phyloP scores from a whole-genome alignment of 2,329 filamentous ascomycete genomes.

The Daldinia sp. region DNA sequence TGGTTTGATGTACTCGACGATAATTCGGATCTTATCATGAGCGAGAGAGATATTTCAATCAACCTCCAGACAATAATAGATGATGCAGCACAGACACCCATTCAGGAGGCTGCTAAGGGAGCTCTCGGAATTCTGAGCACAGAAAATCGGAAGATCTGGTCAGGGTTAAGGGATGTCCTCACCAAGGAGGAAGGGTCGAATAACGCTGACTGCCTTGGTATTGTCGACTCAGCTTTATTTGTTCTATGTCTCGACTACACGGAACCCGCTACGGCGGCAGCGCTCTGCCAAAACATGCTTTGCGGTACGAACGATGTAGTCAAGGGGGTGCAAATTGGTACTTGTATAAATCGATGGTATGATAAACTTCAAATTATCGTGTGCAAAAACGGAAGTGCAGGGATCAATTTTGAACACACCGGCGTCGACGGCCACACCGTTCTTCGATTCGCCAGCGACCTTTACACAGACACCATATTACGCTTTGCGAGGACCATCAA shows the following conservation, averaged over 20 bases:
- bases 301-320: conserved; percentile 94
- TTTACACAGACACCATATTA: conserved; percentile 98
- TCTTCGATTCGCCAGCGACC: conserved; percentile 91
- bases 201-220: conserved; percentile 94
- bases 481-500: conserved; percentile 97
- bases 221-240: conserved; percentile 94
- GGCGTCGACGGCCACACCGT: conserved; percentile 98
- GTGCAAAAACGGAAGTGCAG: conserved; percentile 97
- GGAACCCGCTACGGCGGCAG: conserved; percentile 81
- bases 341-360: conserved; percentile 98
- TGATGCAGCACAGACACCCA: conserved; percentile 88
- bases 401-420: conserved; percentile 99
- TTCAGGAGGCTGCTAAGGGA: conserved; percentile 94
- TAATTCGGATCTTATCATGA: conserved; percentile 96
- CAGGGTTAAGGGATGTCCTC: conserved; percentile 86
- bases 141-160: conserved; percentile 97
- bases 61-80: conserved; percentile 94
- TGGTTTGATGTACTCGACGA: conserved; percentile 98
- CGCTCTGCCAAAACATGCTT: conserved; percentile 98
- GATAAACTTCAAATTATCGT: conserved; percentile 99
- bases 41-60: conserved; percentile 89
- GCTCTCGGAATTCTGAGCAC: conserved; percentile 94
- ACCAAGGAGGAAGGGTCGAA: conserved; percentile 89
- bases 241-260: conserved; percentile 93
- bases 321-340: conserved; percentile 94